A percentile compares a stretch with the other conserved stretches of the same genome.
These are phyloP conservation scores for Gracilaria caudata DNA, from an alignment of 23 red algal species.

Conservation along the genomic window DNA sequence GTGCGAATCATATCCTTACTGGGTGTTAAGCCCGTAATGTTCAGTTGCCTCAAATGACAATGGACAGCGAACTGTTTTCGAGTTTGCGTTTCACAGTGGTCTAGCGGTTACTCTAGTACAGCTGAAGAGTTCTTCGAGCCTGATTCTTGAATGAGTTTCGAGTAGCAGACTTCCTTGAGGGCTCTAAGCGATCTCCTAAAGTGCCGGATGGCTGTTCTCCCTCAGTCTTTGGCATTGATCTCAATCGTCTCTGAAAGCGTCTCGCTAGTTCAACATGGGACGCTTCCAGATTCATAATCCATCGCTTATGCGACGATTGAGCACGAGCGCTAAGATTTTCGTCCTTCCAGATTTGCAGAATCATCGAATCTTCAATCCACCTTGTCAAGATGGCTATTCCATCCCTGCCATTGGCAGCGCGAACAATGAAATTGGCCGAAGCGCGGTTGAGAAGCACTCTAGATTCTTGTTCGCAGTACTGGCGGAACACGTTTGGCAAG, in stretches of 20 bases:
- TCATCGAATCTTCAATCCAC: conserved; percentile 71
- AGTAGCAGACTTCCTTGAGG: conserved; percentile 1
- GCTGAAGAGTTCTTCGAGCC: conserved; percentile 5
- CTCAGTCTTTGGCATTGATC: conserved; percentile 51
- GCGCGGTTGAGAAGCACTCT: conserved; percentile 68
- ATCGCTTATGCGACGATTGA: conserved; percentile 55
- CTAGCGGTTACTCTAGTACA: background rate
- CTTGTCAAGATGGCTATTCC: conserved; percentile 73
- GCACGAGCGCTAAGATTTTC: conserved; percentile 76
- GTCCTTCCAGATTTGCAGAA: conserved; percentile 73
- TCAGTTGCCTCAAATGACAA: background rate
- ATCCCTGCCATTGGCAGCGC: conserved; percentile 59
- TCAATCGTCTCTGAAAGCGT: conserved; percentile 59
- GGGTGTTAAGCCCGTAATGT: background rate
- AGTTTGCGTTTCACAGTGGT: background rate
- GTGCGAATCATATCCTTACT: background rate
- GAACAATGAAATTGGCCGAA: conserved; percentile 63
- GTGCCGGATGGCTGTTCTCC: background rate
- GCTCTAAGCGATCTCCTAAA: conserved; percentile 26
- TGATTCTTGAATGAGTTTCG: conserved; percentile 29
- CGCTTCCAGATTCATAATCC: conserved; percentile 62
- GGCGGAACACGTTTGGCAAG: conserved; percentile 55
- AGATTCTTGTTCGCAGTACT: conserved; percentile 55
- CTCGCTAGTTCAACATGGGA: conserved; percentile 52
- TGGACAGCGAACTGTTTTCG: background rate